Evolutionary conservation across 805 yeast genomes (phyloP), one percentile per base, ranked within the genome.

Genomic region (Monosporozyma yasuniensis): DNA sequence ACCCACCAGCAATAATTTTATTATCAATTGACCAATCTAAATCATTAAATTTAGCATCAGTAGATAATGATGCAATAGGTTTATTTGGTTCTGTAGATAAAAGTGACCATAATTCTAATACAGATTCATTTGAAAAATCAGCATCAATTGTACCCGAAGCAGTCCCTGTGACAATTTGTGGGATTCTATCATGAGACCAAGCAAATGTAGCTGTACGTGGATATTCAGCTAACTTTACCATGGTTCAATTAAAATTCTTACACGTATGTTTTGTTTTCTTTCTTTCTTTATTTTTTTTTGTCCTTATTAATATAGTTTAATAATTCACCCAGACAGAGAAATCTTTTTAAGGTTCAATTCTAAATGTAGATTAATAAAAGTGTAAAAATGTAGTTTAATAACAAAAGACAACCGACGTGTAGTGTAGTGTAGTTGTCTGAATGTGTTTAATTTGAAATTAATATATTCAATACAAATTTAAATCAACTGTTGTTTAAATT

Each of bases 111-210:
- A 93, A 73, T 59, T 88, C 90, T 51, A 93, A 70, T n/a, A 77
- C 68, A 1, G 96, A 81, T 27, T 81, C 75, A 19, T 93, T 80
- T 39, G 90, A 81, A 67, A 90, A 90, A 63, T 84, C 81, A 42
- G 85, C 86, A 64, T 88, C 96, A 59, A 93, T 84, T 12, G 96
- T 95, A 7, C 98, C 98, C 0, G 98, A 90, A n/a, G 87, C 85
- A 0, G 96, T 85, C 21, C 96, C 99, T 1, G 96, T 80, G 21
- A 89, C 97, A 56, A 93, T 65, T 48, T 79, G 68, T 16, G 97
- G 97, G 53, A 81, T 69, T 48, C 67, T 66, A 57, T 80, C 86
- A 56, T 82, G 79, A 44, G 96, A 87, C 97, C 98, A 91, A 42
- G 98, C 95, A 71, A 93, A 88, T n/a, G 96, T 83, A 47, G 96